Base-by-base conservation (phyloP, 805 yeast species). In the Yarrowia hollandica region DNA sequence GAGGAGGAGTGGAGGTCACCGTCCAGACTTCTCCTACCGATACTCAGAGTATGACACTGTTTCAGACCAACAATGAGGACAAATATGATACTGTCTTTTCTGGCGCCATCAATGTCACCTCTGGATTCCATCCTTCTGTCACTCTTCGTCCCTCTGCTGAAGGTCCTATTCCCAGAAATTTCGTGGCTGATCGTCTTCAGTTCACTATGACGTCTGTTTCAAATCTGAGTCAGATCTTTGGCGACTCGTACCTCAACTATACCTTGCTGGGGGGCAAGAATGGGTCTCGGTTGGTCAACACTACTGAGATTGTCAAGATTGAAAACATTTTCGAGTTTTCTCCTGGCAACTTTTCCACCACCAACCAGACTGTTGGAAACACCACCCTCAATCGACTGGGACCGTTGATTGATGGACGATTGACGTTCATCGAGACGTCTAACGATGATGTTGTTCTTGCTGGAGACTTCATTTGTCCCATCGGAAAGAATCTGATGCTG, bases 301-400 rank as follows among this genome's bases (percentile, higher is more conserved):
- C 22, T 2, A 39, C 48, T 14, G 34, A 62, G 6, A 22, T 58
- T 15, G 66, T 68, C 5, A 60, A 59, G 1, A 69, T 91, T 54
- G 86, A 88, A 69, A 96, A 96, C 9, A 66, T 92, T 18, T 89
- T 92, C 67, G 97, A 92, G 72, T 94, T 85, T 70, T 83, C 89
- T 0, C 72, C 83, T 33, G 71, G 80, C 2, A 90, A 90, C 69
- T 89, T 87, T 69, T 74, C 85, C 9, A 50, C 68, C 4, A 62
- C 66, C 11, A 63, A 69, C 22, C 66, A 71, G 12, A 64, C 72
- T 8, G 72, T 83, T 37, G 82, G 83, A 0, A 77, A 81, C 63
- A 77, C 87, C 0, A 67, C 81, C 1, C 62, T 85, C 38, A 72
- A 63, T 63, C 68, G 64, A 74, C 61, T 7, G 75, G 77, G n/a